Base-by-base conservation (phyloP, 2,329 filamentous ascomycete genomes). In the Pseudocercospora musae region DNA sequence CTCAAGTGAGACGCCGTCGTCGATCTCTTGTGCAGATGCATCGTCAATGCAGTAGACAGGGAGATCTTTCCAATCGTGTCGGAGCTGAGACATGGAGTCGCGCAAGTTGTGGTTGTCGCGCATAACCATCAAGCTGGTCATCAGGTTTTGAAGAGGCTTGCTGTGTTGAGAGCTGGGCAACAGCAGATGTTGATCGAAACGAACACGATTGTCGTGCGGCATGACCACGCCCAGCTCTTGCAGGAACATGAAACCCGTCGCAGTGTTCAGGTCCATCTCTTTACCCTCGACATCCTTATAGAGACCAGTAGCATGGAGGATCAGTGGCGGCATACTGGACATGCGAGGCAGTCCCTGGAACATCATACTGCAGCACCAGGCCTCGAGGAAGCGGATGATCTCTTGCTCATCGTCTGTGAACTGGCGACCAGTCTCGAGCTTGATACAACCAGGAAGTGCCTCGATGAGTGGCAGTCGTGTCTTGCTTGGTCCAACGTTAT, bases 1-100 rank as follows among this genome's bases (percentile, higher is more conserved):
- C 71, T 92, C 87, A 7, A 95, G 71, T 0, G 90, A 94, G 8
- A 96, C 77, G 1, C 88, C 91, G 72, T 96, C 91, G 68, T 96
- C 91, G 62, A 95, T 89, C 68, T 94, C 87, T 27, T 83, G 79
- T 0, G 91, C 89, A 37, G 76, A 77, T 20, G 81, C 80, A 27
- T 84, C 82, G 71, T 96, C 91, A 63, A 96, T 90, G 67, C 89
- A 92, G 72, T 87, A 93, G 1, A 90, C 84, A 0, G 82, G 83
- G 21, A 85, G 71, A n/a, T 80, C 70, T 0, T 78, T 78, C 83
- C 86, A 89, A 57, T 87, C 82, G 62, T 81, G 82, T 52, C 90
- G 85, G 25, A 84, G 71, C 10, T 78, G 76, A 3, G 77, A 74
- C 85, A 88, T 87, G 1, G 76, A 77, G 70, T 89, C 86, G 2